Evolutionary conservation across 106 monocot genomes (phyloP).

Genomic region (Dendrobium huoshanense): DNA sequence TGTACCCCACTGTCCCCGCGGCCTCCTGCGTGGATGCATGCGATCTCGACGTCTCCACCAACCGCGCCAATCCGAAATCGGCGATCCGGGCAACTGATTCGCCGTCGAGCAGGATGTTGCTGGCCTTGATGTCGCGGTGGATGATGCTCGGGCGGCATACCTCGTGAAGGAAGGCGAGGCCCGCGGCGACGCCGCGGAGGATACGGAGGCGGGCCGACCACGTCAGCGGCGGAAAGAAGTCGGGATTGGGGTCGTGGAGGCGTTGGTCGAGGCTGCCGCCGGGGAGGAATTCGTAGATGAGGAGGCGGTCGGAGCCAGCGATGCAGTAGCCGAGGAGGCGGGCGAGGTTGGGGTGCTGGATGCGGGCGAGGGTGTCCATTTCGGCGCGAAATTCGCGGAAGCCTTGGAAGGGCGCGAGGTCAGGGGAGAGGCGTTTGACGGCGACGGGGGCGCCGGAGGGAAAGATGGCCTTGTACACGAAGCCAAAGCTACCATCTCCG

Average conservation of each 20-base stretch:
- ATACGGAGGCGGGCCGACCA: conserved; percentile 41
- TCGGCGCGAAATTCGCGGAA: conserved; percentile 84
- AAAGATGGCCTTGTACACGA: conserved; percentile 76
- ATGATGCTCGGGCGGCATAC: conserved; percentile 61
- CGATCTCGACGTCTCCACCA: conserved; percentile 28
- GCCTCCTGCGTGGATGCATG: conserved; percentile 55
- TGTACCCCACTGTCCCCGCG: conserved; percentile 84
- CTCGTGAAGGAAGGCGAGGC: conserved; percentile 68
- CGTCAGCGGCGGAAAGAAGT: conserved; percentile 8
- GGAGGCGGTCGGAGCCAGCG: conserved; percentile 52
- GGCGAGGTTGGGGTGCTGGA: conserved; percentile 64
- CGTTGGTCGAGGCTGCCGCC: conserved; percentile 70
- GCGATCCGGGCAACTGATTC: conserved; percentile 48
- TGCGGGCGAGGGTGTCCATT: conserved; percentile 62
- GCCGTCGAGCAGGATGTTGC: conserved; percentile 67
- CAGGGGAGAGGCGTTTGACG: conserved; percentile 66
- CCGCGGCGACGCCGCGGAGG: conserved; percentile 47
- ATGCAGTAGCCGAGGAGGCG: conserved; percentile 66
- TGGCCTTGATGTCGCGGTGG: conserved; percentile 87
- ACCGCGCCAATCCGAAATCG: conserved; percentile 82
- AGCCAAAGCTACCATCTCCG: conserved; percentile 88
- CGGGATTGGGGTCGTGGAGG: conserved; percentile 42
- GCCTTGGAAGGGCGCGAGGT: conserved; percentile 50
- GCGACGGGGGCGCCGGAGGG: conserved; percentile 54
- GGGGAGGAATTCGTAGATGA: conserved; percentile 75